Percentiles rank a stretch among this genome's conserved stretches.
phyloP scores from a whole-genome alignment of 371 early-diverging fungal genomes.

The Mucor mucedo region DNA sequence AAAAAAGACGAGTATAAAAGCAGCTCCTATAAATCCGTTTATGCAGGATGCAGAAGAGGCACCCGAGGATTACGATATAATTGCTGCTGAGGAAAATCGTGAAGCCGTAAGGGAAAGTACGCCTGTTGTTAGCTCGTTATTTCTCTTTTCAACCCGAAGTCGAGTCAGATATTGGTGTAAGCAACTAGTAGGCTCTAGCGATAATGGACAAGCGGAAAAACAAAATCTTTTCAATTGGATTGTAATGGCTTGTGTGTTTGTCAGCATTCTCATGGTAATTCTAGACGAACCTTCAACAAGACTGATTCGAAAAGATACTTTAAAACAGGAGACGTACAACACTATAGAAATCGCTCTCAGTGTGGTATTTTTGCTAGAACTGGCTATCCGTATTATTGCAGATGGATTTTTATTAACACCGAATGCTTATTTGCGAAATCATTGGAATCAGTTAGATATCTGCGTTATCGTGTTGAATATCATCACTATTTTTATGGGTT shows the following conservation, averaged over 20 bases:
- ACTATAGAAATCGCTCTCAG: constrained; percentile 53
- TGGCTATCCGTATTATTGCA: constrained; percentile 57
- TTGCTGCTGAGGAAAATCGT: constrained; percentile 54
- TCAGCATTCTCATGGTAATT: constrained; percentile 61
- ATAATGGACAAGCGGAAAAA: constrained; percentile 44
- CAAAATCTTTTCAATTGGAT: constrained; percentile 62
- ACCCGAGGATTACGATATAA: constrained; percentile 45
- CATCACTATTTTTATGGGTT: constrained; percentile 45
- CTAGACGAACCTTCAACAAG: constrained; percentile 63
- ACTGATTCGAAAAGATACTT: constrained; percentile 33
- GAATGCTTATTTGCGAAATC: constrained; percentile 53
- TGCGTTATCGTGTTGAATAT: constrained; percentile 57
- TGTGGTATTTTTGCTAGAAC: constrained; percentile 56
- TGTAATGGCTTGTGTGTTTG: constrained; percentile 61
- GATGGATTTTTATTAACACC: constrained; percentile 60
- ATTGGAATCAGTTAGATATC: constrained; percentile 64
- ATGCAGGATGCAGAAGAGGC: constrained; percentile 26
- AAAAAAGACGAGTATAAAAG: constrained; percentile 15
- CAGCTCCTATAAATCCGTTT: constrained; percentile 23
- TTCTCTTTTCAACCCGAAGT: constrained; percentile 44
- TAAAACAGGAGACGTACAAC: constrained; percentile 36
- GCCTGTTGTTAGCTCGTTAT: constrained; percentile 35
- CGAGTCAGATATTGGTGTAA: constrained; percentile 46
- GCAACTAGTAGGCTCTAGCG: constrained; percentile 40
- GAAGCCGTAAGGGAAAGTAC: constrained; percentile 30